These are phyloP conservation scores for Vitis hybrid DNA, from an alignment of 177 flowering plant genomes.

Conservation along the genomic window DNA sequence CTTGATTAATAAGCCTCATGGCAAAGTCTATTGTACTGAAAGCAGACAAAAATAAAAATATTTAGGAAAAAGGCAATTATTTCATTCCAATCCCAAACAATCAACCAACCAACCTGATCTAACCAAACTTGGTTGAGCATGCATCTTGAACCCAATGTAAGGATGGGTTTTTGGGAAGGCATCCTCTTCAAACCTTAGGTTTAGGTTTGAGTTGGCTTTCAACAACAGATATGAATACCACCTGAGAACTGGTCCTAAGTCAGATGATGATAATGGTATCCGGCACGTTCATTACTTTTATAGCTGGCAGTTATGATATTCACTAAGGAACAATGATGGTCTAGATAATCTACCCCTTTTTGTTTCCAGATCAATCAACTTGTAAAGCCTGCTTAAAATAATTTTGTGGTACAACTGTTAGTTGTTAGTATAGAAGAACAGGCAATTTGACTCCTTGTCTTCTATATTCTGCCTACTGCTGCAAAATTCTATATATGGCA, in stretches of 20 bases:
- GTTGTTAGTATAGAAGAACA: background rate
- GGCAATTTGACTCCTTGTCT: background rate
- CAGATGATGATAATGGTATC: no score
- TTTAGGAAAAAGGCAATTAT: background rate
- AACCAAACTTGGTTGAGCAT: background rate
- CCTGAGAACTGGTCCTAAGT: no score
- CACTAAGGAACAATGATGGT: no score
- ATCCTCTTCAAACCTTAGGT: background rate
- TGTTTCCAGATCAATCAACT: no score
- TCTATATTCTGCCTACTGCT: background rate
- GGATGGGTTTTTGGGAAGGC: background rate
- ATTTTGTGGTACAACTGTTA: background rate
- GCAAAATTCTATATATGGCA: background rate
- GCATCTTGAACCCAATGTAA: background rate
- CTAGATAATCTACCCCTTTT: no score
- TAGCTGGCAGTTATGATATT: no score
- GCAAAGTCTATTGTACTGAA: background rate
- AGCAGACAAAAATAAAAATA: background rate
- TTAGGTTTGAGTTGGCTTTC: no score
- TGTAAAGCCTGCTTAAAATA: background rate
- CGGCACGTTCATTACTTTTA: no score
- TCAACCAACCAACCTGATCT: background rate
- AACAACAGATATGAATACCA: no score
- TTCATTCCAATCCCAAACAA: background rate
- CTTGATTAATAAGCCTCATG: background rate